Evolutionary conservation across 1,284 basidiomycete genomes (phyloP).

Genomic region (Boletus smithii): DNA sequence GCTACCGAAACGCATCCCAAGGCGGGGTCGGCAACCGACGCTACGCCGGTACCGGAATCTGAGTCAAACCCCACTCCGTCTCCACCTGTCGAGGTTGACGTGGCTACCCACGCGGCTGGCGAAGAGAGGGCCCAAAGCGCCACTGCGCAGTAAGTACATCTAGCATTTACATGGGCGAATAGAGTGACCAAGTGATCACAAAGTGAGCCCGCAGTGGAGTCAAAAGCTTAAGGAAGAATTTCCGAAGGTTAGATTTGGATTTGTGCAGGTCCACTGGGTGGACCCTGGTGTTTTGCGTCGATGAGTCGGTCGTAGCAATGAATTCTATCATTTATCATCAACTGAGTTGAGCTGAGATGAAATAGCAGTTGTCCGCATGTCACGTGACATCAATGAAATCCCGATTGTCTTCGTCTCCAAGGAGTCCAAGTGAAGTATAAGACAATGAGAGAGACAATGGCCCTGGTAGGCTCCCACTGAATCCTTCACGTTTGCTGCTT

Average conservation of each 20-base stretch:
- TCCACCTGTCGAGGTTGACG: not conserved
- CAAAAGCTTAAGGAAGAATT: slow-evolving; percentile 7
- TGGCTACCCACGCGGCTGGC: not conserved
- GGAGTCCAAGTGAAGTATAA: too few relatives aligned
- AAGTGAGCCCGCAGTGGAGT: not conserved
- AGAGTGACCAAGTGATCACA: slow-evolving; percentile 9
- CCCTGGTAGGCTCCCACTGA: not conserved
- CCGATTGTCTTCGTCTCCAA: not conserved
- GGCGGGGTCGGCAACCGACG: not conserved
- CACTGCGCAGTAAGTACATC: slow-evolving; percentile 15
- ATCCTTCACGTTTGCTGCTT: slow-evolving; percentile 5
- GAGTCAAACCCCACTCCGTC: slow-evolving; percentile 1
- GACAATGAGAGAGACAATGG: not conserved
- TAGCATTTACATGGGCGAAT: not conserved
- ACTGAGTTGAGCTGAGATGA: not conserved
- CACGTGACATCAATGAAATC: not conserved
- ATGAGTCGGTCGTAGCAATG: not conserved
- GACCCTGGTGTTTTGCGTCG: too few relatives aligned
- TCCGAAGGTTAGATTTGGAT: slow-evolving; percentile 4
- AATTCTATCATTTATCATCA: not conserved
- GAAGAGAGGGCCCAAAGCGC: slow-evolving; percentile 8
- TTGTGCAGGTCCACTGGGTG: slow-evolving; percentile 2
- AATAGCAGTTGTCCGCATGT: not conserved
- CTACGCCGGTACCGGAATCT: slow-evolving; percentile 1
- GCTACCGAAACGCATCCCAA: not conserved